phyloP scores from a whole-genome alignment of 768 basidiomycete genomes.

The Lactarius evosmus region DNA sequence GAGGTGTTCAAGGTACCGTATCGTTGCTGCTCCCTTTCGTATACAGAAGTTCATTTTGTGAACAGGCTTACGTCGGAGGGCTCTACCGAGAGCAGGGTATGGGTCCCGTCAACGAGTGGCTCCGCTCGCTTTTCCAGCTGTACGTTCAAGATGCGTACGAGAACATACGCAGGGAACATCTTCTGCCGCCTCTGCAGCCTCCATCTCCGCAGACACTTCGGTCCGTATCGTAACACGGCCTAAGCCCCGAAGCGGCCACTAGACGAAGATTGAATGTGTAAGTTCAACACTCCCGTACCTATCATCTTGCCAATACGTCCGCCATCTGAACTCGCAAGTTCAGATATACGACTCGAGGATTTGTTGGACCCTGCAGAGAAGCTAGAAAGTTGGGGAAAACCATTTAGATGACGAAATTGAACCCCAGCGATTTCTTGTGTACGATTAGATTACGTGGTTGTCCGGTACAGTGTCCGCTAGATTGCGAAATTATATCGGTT shows the following conservation, averaged over 20 bases:
- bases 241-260: neutral
- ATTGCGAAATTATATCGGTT: neutral
- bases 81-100: constrained; percentile 20
- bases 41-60: neutral
- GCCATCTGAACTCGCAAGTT: neutral
- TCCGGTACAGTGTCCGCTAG: neutral
- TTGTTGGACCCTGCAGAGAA: neutral
- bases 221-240: neutral
- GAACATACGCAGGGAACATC: constrained; percentile 12
- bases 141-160: constrained; percentile 15
- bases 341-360: neutral
- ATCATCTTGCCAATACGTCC: neutral
- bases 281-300: neutral
- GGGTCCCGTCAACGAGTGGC: constrained; percentile 14
- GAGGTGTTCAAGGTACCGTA: constrained; percentile 23
- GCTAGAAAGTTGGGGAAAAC: neutral
- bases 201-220: neutral
- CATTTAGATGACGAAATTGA: neutral
- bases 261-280: neutral
- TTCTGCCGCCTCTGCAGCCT: neutral
- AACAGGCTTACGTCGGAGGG: constrained; percentile 21
- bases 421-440: neutral
- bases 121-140: constrained; percentile 6
- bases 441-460: neutral
- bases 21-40: neutral